Evolutionary conservation across 2,329 filamentous ascomycete species (phyloP), one percentile per base, ranked within the genome.

Genomic region (Coniochaeta ligniaria): DNA sequence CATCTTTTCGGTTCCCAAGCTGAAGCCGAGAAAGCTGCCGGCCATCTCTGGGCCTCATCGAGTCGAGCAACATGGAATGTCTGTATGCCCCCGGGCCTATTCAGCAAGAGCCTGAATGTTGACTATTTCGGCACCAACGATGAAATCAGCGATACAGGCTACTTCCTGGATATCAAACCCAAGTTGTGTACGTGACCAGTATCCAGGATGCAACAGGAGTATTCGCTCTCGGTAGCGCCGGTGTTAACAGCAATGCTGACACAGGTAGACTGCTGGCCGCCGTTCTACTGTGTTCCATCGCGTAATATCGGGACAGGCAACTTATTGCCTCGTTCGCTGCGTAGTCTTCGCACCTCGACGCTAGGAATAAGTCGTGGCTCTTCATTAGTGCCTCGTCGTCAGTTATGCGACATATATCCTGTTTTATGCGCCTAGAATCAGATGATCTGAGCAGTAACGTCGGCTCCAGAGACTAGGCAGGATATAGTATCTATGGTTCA

Each of bases 231-330:
- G 1, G 62, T 63, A 12, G 60, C 63, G 14, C 65, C 63, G 12
- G 20, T 65, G 63, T n/a, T 22, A 60, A 8, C 62, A 59, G 54
- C 65, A 16, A 65, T 63, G 33, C 59, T 66, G 14, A 57, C 61
- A 3, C 64, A 66, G 57, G 41, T 55, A 50, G 61, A 66, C 56
- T 66, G 63, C 6, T 65, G 63, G 63, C 63, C 61, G 31, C 60
- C 61, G 36, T 66, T 63, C 55, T 65, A 59, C 31, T 60, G 63
- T 45, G 41, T 60, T 14, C 58, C 59, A 1, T 14, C 22, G 17
- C 65, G 63, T 43, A 62, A 60, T 22, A 38, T 65, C 20, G 62
- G 60, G 2, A 58, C 59, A 8, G 57, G 33, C 16, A 52, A 59
- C 28, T 62, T 65, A 17, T 4, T 45, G 59, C 59, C 3, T 55